Base-by-base conservation (phyloP, 495 filamentous ascomycete genomes). In the Talaromyces wortmannii region DNA sequence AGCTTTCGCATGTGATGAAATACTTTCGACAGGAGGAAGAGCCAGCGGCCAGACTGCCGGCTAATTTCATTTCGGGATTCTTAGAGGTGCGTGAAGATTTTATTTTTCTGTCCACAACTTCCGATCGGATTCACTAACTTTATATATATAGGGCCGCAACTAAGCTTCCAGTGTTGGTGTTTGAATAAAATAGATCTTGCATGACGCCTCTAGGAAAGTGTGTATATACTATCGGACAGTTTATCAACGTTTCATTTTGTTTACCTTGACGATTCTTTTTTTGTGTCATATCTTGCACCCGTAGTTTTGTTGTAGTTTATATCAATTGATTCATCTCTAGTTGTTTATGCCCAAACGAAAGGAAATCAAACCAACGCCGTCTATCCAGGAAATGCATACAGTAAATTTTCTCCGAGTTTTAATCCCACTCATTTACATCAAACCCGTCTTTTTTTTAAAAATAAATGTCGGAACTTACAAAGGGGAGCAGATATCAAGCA, bases 21-120 rank as follows among this genome's bases (percentile, higher is more conserved):
- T 98, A 95, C 74, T 98, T 97, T 80, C 82, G 90, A 62, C 77
- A 84, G 67, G 90, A 96, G 70, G 91, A 96, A 69, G 89, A 95
- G 59, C 81, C 84, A 23, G 83, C 79, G 57, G 86, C 87, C 55
- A 82, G 80, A 60, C 72, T 96, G 70, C 94, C 94, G 31, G 76
- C 80, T 55, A 90, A 83, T 71, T 97, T 98, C 74, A 91, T 98
- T 73, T 78, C 81, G 57, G 90, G 91, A 31, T 98, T 98, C 79
- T 77, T 97, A 65, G 89, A 98, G 84, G 88, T 86, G 78, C 55
- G 71, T n/a, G 5, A 23, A 23, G 23, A 23, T 23, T 23, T 23
- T n/a, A n/a, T n/a, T 48, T 40, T 51, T 13, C 32, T 7, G 17
- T 49, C n/a, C 18, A 10, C 18, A 7, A 15, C 12, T 16, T 40